Percentiles rank a stretch among this genome's conserved stretches.
phyloP scores from a whole-genome alignment of 306 rosid species.

The Mucuna pruriens region DNA sequence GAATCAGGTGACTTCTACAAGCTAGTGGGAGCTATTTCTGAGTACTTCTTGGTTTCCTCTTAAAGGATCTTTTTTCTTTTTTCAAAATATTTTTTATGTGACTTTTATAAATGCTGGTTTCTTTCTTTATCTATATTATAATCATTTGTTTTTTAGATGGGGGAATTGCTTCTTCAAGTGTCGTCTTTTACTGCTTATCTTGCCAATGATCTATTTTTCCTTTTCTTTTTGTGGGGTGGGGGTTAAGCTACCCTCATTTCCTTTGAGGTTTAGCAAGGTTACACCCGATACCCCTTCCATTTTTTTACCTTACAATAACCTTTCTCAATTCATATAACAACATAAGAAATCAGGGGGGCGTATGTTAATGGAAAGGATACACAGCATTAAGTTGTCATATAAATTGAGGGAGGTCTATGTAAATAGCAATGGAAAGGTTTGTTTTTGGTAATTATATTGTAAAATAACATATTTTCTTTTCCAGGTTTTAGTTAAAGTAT shows the following conservation, averaged over 20 bases:
- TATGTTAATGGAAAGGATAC: not conserved
- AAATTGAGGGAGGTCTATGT: not conserved
- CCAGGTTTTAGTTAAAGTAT: not conserved
- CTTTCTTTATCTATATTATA: not conserved
- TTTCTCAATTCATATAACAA: not conserved
- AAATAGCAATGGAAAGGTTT: not conserved
- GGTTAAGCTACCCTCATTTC: not conserved
- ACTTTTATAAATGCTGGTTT: not conserved
- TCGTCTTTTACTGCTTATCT: not conserved
- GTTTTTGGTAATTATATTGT: not conserved
- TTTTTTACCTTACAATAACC: not conserved
- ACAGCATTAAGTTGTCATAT: not conserved
- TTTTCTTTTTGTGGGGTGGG: no score
- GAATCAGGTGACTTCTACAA: slow-evolving; percentile 65
- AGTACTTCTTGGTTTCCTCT: slow-evolving; percentile 24
- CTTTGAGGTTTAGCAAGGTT: not conserved
- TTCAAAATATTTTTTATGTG: not conserved
- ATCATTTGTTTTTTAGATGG: not conserved
- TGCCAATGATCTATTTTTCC: not conserved
- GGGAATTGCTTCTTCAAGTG: slow-evolving; percentile 19
- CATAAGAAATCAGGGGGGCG: not conserved
- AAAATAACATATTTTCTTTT: not conserved
- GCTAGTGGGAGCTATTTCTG: slow-evolving; percentile 13
- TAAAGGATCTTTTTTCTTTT: not conserved
- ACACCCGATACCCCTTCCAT: not conserved